Evolutionary conservation across 2,329 filamentous ascomycete species (phyloP).

Genomic region (Aspergillus brasiliensis): DNA sequence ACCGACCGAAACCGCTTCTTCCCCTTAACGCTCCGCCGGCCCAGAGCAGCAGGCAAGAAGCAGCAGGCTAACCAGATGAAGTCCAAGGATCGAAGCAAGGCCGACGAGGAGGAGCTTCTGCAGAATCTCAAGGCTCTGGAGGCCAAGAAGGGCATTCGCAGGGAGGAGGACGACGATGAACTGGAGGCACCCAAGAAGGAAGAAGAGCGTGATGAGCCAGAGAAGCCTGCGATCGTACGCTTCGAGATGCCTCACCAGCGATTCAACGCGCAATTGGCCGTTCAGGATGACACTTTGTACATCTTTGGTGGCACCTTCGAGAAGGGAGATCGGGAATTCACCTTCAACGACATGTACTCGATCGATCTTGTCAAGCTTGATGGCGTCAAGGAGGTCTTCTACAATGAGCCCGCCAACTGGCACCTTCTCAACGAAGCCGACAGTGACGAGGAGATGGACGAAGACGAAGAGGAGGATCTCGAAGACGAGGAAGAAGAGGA

Average conservation of each 20-base stretch:
- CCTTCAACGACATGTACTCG: constrained; percentile 91
- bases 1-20: constrained; percentile 95
- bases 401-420: constrained; percentile 83
- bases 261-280: constrained; percentile 87
- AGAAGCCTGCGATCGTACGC: constrained; percentile 63
- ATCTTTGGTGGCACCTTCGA: constrained; percentile 96
- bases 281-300: constrained; percentile 90
- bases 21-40: constrained; percentile 73
- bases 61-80: constrained; percentile 50
- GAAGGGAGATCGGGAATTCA: constrained; percentile 91
- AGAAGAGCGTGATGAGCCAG: constrained; percentile 53
- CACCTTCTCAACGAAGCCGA: constrained; percentile 63
- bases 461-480: constrained; percentile 47
- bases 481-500: constrained; percentile 48
- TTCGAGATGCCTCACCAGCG: constrained; percentile 86
- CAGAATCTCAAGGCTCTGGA: constrained; percentile 84
- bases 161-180: constrained; percentile 49
- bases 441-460: constrained; percentile 58
- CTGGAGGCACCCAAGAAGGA: constrained; percentile 55
- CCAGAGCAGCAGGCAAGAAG: constrained; percentile 68
- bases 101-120: constrained; percentile 87
- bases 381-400: constrained; percentile 89
- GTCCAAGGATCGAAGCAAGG: constrained; percentile 71
- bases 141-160: constrained; percentile 66
- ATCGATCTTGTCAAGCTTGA: constrained; percentile 94